phyloP scores from a whole-genome alignment of 768 basidiomycete genomes.

The Mycena rebaudengoi region DNA sequence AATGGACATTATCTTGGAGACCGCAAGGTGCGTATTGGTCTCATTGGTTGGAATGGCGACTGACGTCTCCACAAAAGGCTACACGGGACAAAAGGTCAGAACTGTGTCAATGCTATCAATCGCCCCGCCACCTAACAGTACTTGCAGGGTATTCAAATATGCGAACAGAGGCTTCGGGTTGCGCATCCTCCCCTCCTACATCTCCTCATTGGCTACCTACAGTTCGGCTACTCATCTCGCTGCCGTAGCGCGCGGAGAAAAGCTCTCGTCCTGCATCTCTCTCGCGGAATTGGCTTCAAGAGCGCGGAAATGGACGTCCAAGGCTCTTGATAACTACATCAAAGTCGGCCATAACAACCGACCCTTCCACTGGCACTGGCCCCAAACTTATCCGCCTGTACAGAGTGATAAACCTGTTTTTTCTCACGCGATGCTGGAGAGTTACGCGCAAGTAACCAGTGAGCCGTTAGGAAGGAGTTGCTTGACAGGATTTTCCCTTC shows the following conservation, averaged over 20 bases:
- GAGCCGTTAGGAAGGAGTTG: constrained; percentile 9
- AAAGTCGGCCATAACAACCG: constrained; percentile 1
- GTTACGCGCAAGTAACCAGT: background rate
- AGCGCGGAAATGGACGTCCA: constrained; percentile 11
- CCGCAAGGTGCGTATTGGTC: constrained; percentile 10
- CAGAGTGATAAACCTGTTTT: constrained; percentile 13
- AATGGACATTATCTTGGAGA: constrained; percentile 27
- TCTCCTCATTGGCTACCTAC: constrained; percentile 14
- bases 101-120: no score
- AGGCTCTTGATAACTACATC: constrained; percentile 15
- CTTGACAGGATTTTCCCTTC: constrained; percentile 20
- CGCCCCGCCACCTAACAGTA: no score
- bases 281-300: background rate
- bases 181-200: constrained; percentile 24
- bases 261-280: background rate
- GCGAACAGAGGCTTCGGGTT: constrained; percentile 29
- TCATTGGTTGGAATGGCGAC: background rate
- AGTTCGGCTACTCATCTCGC: background rate
- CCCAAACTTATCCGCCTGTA: background rate
- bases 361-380: constrained; percentile 23
- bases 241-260: background rate
- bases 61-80: background rate
- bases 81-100: constrained; percentile 20
- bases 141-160: constrained; percentile 26
- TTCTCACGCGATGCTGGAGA: constrained; percentile 16